These are phyloP conservation scores for Ophiostoma angusticollis DNA, from an alignment of 2,329 filamentous ascomycete genomes.

Conservation along the genomic window DNA sequence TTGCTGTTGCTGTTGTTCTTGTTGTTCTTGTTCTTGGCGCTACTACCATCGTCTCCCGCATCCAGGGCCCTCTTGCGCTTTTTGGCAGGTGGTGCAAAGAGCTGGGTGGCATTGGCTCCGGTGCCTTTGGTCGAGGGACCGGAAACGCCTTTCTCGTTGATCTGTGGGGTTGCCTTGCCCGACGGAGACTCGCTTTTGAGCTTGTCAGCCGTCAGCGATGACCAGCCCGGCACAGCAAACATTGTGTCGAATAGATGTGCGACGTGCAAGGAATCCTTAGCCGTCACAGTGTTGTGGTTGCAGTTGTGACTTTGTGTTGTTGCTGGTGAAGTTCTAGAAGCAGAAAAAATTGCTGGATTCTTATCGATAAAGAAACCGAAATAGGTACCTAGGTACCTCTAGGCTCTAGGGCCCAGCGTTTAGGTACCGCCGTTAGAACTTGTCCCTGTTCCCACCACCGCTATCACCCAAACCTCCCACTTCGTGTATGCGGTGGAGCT, in stretches of 20 bases:
- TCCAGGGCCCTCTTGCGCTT: conserved; percentile 42
- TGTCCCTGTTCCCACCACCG: too few species aligned
- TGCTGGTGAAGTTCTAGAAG: too few species aligned
- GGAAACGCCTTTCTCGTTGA: conserved; percentile 7
- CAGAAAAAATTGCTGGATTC: not conserved
- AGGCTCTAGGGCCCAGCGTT: too few species aligned
- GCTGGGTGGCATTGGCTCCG: conserved; percentile 8
- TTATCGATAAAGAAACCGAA: not conserved
- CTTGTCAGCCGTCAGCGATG: conserved; percentile 55
- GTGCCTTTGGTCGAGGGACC: conserved; percentile 26
- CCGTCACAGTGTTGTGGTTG: not conserved
- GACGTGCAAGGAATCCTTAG: too few species aligned
- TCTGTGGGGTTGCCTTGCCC: conserved; percentile 16
- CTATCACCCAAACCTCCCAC: too few species aligned
- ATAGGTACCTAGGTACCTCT: too few species aligned
- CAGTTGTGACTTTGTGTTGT: not conserved
- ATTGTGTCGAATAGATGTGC: conserved; percentile 31
- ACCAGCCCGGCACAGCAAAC: conserved; percentile 94
- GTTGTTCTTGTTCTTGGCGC: not conserved
- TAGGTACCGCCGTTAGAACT: too few species aligned
- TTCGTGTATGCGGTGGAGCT: too few species aligned
- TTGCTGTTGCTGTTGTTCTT: not conserved
- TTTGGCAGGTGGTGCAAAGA: conserved; percentile 23
- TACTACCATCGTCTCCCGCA: too few species aligned
- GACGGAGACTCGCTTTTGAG: conserved; percentile 59